These are phyloP conservation scores for Paecilomyces niveus DNA, from an alignment of 2,329 filamentous ascomycete species.

Conservation along the genomic window DNA sequence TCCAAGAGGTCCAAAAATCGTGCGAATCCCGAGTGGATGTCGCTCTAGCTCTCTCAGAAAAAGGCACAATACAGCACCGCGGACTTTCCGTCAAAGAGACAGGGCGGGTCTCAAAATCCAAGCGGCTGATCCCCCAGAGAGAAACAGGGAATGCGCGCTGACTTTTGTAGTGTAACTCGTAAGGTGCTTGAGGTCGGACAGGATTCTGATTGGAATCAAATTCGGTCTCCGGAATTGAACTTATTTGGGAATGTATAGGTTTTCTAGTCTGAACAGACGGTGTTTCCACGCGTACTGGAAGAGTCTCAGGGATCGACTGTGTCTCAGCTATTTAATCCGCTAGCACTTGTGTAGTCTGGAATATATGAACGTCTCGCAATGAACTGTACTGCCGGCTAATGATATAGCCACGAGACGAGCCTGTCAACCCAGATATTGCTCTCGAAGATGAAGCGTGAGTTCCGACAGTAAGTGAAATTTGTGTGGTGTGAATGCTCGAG, in stretches of 20 bases:
- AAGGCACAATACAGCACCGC: no score
- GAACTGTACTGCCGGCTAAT: neutral
- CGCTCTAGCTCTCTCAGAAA: no score
- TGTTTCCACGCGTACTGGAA: conserved; percentile 2
- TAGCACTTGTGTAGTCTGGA: neutral
- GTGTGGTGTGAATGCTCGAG: neutral
- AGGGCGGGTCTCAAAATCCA: neutral
- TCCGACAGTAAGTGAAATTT: neutral
- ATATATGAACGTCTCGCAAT: neutral
- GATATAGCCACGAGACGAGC: neutral
- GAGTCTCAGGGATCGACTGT: conserved; percentile 4
- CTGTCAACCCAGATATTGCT: neutral
- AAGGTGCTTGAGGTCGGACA: neutral
- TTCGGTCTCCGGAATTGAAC: neutral
- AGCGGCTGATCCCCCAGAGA: neutral
- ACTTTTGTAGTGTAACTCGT: neutral
- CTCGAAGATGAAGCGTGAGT: neutral
- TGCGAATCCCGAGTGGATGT: no score
- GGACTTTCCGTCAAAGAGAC: neutral
- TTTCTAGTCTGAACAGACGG: neutral
- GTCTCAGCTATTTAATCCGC: conserved; percentile 16
- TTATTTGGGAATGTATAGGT: neutral
- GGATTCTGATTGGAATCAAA: neutral
- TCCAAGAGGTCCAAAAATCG: neutral
- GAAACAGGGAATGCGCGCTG: neutral